Evolutionary conservation across 208 protist genomes (phyloP).

Genomic region (Leishmania braziliensis): DNA sequence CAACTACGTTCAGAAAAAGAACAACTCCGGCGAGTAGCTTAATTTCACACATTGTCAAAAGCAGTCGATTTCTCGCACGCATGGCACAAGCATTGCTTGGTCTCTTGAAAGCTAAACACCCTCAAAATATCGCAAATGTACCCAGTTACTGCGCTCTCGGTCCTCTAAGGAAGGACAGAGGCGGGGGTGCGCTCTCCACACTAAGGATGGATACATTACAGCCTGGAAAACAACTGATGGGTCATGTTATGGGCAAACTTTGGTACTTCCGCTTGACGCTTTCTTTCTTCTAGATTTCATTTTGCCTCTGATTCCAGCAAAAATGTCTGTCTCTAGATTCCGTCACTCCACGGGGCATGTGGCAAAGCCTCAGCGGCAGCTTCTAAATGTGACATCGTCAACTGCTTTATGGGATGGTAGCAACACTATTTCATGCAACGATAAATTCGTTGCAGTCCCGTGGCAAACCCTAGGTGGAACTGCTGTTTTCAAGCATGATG

Average conservation of each 20-base stretch:
- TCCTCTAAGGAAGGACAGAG: background rate
- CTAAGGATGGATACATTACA: background rate
- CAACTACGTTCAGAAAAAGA: slow-evolving; percentile 71
- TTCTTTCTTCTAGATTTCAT: background rate
- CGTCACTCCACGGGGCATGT: slow-evolving; percentile 55
- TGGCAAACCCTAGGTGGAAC: slow-evolving; percentile 54
- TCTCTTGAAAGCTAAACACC: background rate
- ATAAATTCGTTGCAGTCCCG: slow-evolving; percentile 66
- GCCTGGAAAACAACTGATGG: background rate
- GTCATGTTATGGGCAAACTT: background rate
- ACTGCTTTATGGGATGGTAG: slow-evolving; percentile 67
- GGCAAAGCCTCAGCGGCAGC: slow-evolving; percentile 41
- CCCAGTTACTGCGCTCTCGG: background rate
- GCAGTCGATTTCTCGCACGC: background rate
- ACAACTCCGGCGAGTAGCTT: slow-evolving; percentile 44
- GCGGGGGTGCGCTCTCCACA: background rate
- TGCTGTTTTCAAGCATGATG: slow-evolving; percentile 50
- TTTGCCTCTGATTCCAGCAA: background rate
- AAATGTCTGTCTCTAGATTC: slow-evolving; percentile 69
- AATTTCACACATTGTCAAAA: slow-evolving; percentile 4
- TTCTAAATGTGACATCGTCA: slow-evolving; percentile 37
- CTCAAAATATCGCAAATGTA: background rate
- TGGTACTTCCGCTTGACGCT: background rate
- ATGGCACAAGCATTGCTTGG: background rate
- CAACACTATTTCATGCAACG: slow-evolving; percentile 72